These are phyloP conservation scores for Phytophthora tentaculata DNA, from an alignment of 352 stramenopile species.

Conservation along the genomic window DNA sequence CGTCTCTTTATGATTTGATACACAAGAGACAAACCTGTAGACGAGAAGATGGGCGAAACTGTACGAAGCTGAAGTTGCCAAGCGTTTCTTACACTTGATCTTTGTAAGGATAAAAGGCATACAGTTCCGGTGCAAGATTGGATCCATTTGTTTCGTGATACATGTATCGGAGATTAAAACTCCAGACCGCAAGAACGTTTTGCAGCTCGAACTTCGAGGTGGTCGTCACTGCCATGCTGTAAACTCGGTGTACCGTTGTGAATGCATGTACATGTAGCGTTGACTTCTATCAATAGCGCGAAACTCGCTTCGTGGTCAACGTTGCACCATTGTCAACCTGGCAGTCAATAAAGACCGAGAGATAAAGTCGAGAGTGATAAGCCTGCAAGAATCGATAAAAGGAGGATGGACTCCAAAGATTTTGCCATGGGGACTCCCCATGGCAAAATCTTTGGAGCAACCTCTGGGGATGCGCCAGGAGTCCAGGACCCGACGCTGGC, in stretches of 20 bases:
- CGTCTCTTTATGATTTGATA: conserved; percentile 25
- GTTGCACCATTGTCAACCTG: no score
- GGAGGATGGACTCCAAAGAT: background rate
- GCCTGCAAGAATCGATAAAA: background rate
- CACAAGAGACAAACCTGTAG: conserved; percentile 37
- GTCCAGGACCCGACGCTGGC: background rate
- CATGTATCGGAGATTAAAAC: background rate
- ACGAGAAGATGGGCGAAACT: conserved; percentile 31
- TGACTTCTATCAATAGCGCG: no score
- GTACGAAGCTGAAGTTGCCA: conserved; percentile 14
- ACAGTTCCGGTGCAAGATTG: conserved; percentile 19
- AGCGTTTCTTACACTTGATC: conserved; percentile 12
- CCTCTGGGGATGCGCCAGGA: background rate
- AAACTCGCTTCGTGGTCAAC: no score
- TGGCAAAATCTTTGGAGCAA: no score
- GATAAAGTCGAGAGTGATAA: no score
- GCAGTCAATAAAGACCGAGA: no score
- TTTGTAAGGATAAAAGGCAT: conserved; percentile 21
- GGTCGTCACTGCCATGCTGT: background rate
- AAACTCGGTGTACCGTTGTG: no score
- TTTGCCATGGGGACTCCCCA: background rate
- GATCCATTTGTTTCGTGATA: background rate
- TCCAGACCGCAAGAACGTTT: background rate
- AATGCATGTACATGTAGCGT: no score
- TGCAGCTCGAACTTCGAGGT: background rate